These are phyloP conservation scores for Physcomitrellopsis africana DNA, from an alignment of 225 moss, liverwort and hornwort species.

Conservation along the genomic window DNA sequence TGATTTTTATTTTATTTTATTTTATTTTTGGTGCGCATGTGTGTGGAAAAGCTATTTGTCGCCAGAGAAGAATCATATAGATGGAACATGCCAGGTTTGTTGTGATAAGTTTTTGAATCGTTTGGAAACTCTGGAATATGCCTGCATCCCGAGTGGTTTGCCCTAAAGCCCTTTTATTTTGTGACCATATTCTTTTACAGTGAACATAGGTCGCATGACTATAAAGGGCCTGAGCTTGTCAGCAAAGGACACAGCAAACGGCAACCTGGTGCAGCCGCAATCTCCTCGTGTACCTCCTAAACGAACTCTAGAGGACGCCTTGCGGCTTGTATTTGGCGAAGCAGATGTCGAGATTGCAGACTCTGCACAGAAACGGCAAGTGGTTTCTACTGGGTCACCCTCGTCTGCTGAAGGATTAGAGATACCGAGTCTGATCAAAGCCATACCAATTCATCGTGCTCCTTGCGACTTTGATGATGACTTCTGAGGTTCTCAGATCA, in stretches of 20 bases:
- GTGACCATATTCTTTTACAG: constrained; percentile 28
- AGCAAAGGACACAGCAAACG: constrained; percentile 20
- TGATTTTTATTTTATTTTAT: not conserved
- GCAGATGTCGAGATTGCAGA: constrained; percentile 26
- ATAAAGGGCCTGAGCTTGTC: constrained; percentile 44
- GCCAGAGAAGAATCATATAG: too few relatives aligned
- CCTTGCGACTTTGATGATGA: constrained; percentile 40
- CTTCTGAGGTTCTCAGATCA: constrained; percentile 31
- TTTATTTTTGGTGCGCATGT: not conserved
- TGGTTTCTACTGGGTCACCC: constrained; percentile 5
- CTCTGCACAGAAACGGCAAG: constrained; percentile 26
- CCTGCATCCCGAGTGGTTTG: too few relatives aligned
- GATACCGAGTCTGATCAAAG: constrained; percentile 17
- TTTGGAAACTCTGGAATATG: too few relatives aligned
- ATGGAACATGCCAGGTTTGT: too few relatives aligned
- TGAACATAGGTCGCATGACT: constrained; percentile 59
- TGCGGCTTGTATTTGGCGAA: constrained; percentile 41
- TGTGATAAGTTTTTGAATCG: too few relatives aligned
- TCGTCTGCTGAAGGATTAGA: constrained; percentile 29
- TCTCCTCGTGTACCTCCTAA: constrained; percentile 16
- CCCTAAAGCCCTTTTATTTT: not conserved
- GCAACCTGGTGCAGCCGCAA: constrained; percentile 16
- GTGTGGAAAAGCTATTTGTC: too few relatives aligned
- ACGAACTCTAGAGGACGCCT: constrained; percentile 33
- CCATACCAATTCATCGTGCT: constrained; percentile 16